Evolutionary conservation across 2,329 filamentous ascomycete genomes (phyloP).

Genomic region (Cyphellophora attinorum): DNA sequence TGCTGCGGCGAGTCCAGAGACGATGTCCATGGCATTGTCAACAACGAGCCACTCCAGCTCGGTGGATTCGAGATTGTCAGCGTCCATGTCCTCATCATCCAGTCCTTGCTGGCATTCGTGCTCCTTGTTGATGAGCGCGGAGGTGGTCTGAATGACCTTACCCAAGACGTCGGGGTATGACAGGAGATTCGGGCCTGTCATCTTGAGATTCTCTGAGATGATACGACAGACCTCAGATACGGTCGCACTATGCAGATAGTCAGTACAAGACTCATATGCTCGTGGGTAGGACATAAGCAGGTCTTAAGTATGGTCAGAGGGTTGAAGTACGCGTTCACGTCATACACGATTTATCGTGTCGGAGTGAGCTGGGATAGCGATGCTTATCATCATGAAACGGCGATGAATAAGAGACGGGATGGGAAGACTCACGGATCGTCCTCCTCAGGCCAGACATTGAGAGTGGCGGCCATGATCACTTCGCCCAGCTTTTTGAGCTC

Average conservation of each 20-base stretch:
- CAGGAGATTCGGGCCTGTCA: conserved; percentile 79
- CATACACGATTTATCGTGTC: conserved; percentile 73
- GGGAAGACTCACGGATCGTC: conserved; percentile 71
- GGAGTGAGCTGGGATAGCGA: conserved; percentile 99
- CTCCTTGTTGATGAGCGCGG: conserved; percentile 74
- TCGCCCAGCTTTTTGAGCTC: conserved; percentile 79
- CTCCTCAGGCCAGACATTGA: conserved; percentile 81
- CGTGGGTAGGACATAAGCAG: conserved; percentile 4
- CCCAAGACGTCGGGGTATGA: conserved; percentile 59
- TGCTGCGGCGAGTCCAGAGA: conserved; percentile 73
- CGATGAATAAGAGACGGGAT: conserved; percentile 8
- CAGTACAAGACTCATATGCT: conserved; percentile 28
- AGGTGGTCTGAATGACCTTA: conserved; percentile 65
- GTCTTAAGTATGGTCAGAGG: conserved; percentile 27
- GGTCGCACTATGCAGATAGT: conserved; percentile 54
- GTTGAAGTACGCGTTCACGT: conserved; percentile 69
- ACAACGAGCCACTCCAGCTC: conserved; percentile 98
- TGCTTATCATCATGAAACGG: conserved; percentile 68
- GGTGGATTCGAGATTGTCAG: conserved; percentile 68
- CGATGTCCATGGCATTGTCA: conserved; percentile 84
- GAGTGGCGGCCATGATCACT: conserved; percentile 72
- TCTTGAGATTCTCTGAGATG: conserved; percentile 78
- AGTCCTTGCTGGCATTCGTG: conserved; percentile 91
- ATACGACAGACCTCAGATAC: conserved; percentile 95
- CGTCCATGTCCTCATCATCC: conserved; percentile 66